A percentile compares a stretch with the other conserved stretches of the same genome.
These are phyloP conservation scores for Nephelium lappaceum DNA, from an alignment of 345 rosid species.

Conservation along the genomic window DNA sequence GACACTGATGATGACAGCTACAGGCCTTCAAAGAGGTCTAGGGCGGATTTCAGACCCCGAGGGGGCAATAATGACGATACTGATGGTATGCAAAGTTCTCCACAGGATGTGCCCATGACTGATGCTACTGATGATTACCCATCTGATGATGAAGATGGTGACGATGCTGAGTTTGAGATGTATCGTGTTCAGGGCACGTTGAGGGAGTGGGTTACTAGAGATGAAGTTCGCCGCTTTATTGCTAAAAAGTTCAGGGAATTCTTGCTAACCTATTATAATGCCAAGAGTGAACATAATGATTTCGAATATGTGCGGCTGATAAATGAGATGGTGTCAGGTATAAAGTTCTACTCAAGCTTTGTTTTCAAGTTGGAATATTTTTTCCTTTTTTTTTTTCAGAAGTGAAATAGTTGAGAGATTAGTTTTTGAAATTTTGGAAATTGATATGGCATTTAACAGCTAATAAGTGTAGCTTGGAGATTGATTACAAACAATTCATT, in stretches of 20 bases:
- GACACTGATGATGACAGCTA: conserved; percentile 84
- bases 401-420: neutral
- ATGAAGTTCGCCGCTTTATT: conserved; percentile 92
- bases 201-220: conserved; percentile 98
- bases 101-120: conserved; percentile 91
- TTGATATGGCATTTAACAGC: conserved; percentile 52
- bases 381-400: neutral
- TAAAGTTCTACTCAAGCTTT: conserved; percentile 9
- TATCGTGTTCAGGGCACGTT: conserved; percentile 89
- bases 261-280: conserved; percentile 70
- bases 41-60: conserved; percentile 67
- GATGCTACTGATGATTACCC: conserved; percentile 84
- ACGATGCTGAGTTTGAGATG: conserved; percentile 88
- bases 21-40: conserved; percentile 84
- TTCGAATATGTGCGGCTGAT: conserved; percentile 79
- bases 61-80: conserved; percentile 61
- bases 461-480: conserved; percentile 88
- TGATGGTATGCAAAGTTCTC: conserved; percentile 80
- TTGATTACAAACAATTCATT: conserved; percentile 89
- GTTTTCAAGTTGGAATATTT: neutral
- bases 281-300: conserved; percentile 70
- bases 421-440: neutral
- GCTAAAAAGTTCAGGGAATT: conserved; percentile 90
- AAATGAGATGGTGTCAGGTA: conserved; percentile 93
- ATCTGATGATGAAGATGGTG: conserved; percentile 71